Percentiles rank a stretch among this genome's conserved stretches.
Evolutionary conservation across 2,329 filamentous ascomycete species (phyloP).

Genomic region (Fusarium compactum): DNA sequence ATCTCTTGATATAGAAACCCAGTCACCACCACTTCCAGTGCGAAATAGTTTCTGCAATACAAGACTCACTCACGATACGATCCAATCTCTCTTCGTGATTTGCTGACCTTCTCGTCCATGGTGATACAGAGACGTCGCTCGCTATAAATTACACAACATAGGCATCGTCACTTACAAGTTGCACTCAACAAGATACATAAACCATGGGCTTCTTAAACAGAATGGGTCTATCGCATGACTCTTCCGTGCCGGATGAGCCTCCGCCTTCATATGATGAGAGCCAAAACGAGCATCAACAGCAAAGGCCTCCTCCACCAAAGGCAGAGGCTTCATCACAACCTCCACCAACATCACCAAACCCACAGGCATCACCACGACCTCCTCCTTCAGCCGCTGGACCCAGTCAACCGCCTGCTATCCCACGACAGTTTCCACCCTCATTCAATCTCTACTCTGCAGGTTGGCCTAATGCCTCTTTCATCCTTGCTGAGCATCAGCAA

Average conservation of each 20-base stretch:
- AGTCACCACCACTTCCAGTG: background rate
- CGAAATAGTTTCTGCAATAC: background rate
- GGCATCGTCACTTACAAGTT: background rate
- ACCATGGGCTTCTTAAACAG: slow-evolving; percentile 12
- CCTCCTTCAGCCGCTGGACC: slow-evolving; percentile 1
- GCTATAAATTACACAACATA: background rate
- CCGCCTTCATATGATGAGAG: slow-evolving; percentile 30
- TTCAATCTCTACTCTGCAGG: slow-evolving; percentile 40
- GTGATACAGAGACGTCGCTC: background rate
- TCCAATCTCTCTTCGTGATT: background rate
- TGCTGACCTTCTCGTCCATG: background rate
- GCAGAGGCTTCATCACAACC: background rate
- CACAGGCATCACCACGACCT: background rate
- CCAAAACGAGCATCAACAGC: slow-evolving; percentile 8
- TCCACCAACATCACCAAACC: background rate
- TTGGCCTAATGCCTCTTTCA: slow-evolving; percentile 14
- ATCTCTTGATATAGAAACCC: slow-evolving; percentile 15
- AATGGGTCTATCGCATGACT: background rate
- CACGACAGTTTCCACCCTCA: slow-evolving; percentile 35
- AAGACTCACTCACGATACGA: background rate
- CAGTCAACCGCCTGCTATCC: slow-evolving; percentile 5
- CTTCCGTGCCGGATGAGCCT: slow-evolving; percentile 14
- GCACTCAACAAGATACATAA: background rate
- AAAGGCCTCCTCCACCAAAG: background rate
- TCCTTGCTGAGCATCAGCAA: slow-evolving; percentile 36